A percentile compares a stretch with the other conserved stretches of the same genome.
Evolutionary conservation across 2,329 filamentous ascomycete species (phyloP).

Genomic region (Ophiostoma pallidulum): DNA sequence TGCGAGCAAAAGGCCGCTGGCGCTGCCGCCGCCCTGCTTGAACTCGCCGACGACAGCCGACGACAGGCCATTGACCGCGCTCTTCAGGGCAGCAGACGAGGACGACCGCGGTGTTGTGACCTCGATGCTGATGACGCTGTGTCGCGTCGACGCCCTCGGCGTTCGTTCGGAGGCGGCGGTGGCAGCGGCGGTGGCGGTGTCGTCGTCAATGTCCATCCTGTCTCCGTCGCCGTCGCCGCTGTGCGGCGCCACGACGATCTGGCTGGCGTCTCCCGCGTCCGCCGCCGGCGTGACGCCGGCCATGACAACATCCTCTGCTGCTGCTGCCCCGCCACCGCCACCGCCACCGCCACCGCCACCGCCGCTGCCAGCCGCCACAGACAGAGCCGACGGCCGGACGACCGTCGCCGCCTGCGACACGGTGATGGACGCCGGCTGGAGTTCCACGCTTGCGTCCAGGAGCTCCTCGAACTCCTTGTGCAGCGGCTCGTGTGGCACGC

Average conservation of each 20-base stretch:
- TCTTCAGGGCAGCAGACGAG: conserved; percentile 16
- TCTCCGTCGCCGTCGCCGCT: conserved; percentile 20
- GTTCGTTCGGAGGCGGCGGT: too few species aligned
- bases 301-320: conserved; percentile 41
- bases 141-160: conserved; percentile 12
- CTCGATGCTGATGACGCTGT: conserved; percentile 27
- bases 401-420: conserved; percentile 14
- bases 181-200: too few species aligned
- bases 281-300: conserved; percentile 37
- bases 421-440: conserved; percentile 32
- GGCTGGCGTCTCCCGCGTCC: conserved; percentile 19
- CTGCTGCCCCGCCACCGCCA: conserved; percentile 17
- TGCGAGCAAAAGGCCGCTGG: conserved; percentile 24
- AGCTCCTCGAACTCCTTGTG: conserved; percentile 65
- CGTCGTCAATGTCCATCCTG: conserved; percentile 21
- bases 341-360: conserved; percentile 28
- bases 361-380: conserved; percentile 18
- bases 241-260: conserved; percentile 36
- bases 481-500: conserved; percentile 59
- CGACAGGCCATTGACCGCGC: conserved; percentile 22
- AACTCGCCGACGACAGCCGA: background rate
- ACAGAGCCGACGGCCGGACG: background rate
- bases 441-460: conserved; percentile 57
- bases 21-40: background rate
- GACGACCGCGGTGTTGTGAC: conserved; percentile 34